Percentiles rank a stretch among this genome's conserved stretches.
Conservation (phyloP, 176 grass and related monocot genomes). For the Oropetium thomaeum region DNA sequence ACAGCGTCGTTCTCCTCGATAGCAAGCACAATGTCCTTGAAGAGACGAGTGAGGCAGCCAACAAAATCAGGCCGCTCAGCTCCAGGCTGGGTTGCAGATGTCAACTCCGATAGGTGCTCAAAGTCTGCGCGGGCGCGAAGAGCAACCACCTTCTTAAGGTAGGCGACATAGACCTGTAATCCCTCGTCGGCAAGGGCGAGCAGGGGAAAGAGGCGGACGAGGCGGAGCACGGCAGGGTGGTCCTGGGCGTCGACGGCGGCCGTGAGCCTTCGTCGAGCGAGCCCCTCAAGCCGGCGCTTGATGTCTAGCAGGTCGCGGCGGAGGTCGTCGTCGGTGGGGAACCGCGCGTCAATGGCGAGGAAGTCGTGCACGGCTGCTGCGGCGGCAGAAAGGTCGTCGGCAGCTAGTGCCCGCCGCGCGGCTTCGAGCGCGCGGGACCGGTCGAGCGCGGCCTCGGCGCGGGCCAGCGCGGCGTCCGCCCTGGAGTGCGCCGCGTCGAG, state of each 20-base stretch:
- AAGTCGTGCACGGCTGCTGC: conserved; percentile 60
- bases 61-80: conserved; percentile 70
- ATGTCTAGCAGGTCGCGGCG: conserved; percentile 74
- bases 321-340: conserved; percentile 71
- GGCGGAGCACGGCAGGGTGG: conserved; percentile 66
- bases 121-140: conserved; percentile 67
- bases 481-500: conserved; percentile 73
- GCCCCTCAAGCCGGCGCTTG: conserved; percentile 65
- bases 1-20: conserved; percentile 82
- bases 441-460: conserved; percentile 64
- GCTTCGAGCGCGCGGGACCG: conserved; percentile 69
- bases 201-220: conserved; percentile 72
- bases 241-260: conserved; percentile 70
- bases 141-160: conserved; percentile 84
- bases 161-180: conserved; percentile 78
- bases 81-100: conserved; percentile 13
- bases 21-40: conserved; percentile 91
- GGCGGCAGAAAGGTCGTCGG: conserved; percentile 64
- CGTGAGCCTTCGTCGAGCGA: conserved; percentile 59
- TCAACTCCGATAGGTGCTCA: conserved; percentile 67
- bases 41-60: conserved; percentile 72
- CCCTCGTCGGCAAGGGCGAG: conserved; percentile 72
- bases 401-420: conserved; percentile 55
- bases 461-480: conserved; percentile 49
- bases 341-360: conserved; percentile 70